Evolutionary conservation across 2,329 filamentous ascomycete species (phyloP).

Genomic region (Aspergillus pseudotamarii): DNA sequence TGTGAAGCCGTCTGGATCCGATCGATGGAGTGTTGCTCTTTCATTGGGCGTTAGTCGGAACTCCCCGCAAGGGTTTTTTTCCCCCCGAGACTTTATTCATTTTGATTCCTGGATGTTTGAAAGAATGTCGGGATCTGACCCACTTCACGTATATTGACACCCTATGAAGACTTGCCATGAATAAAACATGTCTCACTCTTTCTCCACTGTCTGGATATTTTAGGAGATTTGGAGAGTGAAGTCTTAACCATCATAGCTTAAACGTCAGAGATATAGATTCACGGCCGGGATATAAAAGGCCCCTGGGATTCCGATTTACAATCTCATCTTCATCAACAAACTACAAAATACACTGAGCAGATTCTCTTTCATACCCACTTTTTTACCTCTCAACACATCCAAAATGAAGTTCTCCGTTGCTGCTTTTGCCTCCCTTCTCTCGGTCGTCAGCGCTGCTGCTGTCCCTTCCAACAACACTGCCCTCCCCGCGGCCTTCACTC

Average conservation of each 20-base stretch:
- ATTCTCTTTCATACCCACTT: background rate
- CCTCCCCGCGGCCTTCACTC: slow-evolving; percentile 30
- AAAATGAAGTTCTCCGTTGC: slow-evolving; percentile 34
- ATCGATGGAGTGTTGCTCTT: background rate
- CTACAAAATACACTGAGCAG: background rate
- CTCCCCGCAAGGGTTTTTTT: background rate
- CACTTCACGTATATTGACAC: background rate
- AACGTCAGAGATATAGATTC: background rate
- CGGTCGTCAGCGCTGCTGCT: slow-evolving; percentile 22
- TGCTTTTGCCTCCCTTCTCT: slow-evolving; percentile 24
- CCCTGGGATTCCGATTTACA: fast-evolving
- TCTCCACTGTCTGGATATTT: background rate
- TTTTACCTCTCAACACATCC: background rate
- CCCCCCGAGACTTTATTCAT: background rate
- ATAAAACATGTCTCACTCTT: background rate
- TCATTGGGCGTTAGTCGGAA: background rate
- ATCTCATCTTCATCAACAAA: background rate
- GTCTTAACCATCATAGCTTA: background rate
- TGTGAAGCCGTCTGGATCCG: background rate
- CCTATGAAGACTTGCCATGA: background rate
- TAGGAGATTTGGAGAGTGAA: background rate
- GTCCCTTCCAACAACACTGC: slow-evolving; percentile 9
- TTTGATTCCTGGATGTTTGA: background rate
- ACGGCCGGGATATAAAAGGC: background rate
- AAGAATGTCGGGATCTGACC: background rate